Base-by-base conservation (phyloP, 179 eudicot genomes). In the Gypsophila paniculata region DNA sequence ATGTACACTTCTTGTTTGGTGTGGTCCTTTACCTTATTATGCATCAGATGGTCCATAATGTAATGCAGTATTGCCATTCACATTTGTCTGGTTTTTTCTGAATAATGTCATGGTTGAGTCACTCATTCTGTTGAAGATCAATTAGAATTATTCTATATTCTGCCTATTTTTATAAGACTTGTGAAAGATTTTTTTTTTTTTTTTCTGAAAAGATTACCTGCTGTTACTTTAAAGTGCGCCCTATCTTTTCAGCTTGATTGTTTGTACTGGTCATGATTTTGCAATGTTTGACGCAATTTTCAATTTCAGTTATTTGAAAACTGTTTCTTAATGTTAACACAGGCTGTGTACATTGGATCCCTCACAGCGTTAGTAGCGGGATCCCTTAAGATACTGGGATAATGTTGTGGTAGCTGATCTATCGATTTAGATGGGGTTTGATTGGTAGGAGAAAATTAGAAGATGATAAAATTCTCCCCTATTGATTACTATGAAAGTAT, bases 191-290 rank as follows among this genome's bases (percentile, higher is more conserved):
- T 1, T 29, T 29, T 29, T 76, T 63, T 36, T 53, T 52, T 54
- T 23, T 18, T 54, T 18, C 61, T 58, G 61, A 58, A 58, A 54
- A 42, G 46, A 68, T 32, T 2, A 66, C 8, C 2, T 76, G 79
- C 32, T 71, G 65, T 75, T 39, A 39, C 79, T 76, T 72, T n/a
- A 72, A 77, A 72, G 73, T 67, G 79, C 62, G 66, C 73, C 76
- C 72, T 72, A 60, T 77, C 60, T 38, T 39, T 7, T 71, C 60
- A 64, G 19, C 68, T 71, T n/a, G n/a, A n/a, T n/a, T n/a, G n/a
- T n/a, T 76, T 71, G 18, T 67, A 65, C 75, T 64, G 55, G 61
- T 63, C 26, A 49, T 49, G 65, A n/a, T 7, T 18, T 59, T 58
- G 55, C 23, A 4, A 29, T 29, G 4, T 29, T 29, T 29, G 34